Evolutionary conservation across 192 early-diverging fungal genomes (phyloP).

Genomic region (Obelidium mucronatum): DNA sequence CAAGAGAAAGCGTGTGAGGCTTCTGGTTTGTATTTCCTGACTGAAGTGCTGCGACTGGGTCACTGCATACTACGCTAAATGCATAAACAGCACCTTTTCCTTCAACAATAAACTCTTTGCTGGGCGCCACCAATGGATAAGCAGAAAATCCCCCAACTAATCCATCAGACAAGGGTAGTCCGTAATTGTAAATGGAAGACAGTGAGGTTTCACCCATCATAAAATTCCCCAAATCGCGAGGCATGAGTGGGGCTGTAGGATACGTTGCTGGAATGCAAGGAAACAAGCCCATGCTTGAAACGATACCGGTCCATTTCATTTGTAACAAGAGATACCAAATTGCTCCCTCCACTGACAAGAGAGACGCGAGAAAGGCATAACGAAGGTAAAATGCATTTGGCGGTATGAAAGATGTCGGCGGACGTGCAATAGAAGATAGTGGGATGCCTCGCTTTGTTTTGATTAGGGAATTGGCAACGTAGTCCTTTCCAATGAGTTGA

Average conservation of each 20-base stretch:
- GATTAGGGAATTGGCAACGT: slow-evolving; percentile 18
- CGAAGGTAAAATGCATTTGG: not conserved
- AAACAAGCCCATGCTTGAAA: not conserved
- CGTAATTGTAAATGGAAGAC: slow-evolving; percentile 22
- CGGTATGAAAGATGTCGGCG: not conserved
- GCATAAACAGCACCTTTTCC: slow-evolving; percentile 12
- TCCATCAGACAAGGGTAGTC: slow-evolving; percentile 32
- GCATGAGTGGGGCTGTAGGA: not conserved
- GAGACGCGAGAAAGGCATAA: slow-evolving; percentile 1
- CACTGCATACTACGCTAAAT: not conserved
- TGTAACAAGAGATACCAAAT: slow-evolving; percentile 11
- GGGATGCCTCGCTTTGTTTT: slow-evolving; percentile 3
- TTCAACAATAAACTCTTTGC: not conserved
- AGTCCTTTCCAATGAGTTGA: slow-evolving; percentile 28
- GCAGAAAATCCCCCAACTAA: slow-evolving; percentile 30
- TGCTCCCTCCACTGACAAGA: slow-evolving; percentile 5
- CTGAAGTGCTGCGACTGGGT: not conserved
- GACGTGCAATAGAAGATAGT: not conserved
- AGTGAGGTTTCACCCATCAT: not conserved
- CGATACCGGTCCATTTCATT: slow-evolving; percentile 11
- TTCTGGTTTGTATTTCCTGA: not conserved
- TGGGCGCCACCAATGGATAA: slow-evolving; percentile 10
- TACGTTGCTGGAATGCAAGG: slow-evolving; percentile 19
- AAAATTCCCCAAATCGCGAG: not conserved
- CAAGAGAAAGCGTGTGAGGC: not conserved